Base-by-base conservation (phyloP, 805 yeast species). In the Metschnikowia dekortorum region DNA sequence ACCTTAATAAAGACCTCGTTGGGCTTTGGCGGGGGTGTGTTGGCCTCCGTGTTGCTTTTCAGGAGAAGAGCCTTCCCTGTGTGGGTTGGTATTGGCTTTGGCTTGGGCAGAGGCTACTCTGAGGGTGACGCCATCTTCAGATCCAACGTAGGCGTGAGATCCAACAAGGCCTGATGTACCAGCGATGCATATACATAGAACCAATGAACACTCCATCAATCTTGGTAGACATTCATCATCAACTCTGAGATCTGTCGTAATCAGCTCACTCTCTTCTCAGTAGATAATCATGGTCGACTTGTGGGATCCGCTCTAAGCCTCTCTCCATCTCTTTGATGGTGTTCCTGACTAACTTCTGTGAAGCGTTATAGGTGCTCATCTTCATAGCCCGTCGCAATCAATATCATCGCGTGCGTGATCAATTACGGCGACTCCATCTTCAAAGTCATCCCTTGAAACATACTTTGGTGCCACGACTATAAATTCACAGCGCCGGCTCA, bases 51-150 rank as follows among this genome's bases (percentile, higher is more conserved):
- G 40, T 71, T 94, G 53, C 73, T 94, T 51, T 94, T 94, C 78
- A 89, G 80, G 70, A 88, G 98, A 78, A 84, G 98, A 72, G 80
- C 96, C 8, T 94, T 90, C 83, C 99, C 99, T 49, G 98, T 92
- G 39, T 91, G 97, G 96, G 72, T 92, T 54, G 99, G 99, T 58
- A 74, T 90, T 57, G 99, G 99, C 36, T 92, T 94, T 63, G 99
- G 99, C 59, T 80, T 91, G 55, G 99, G 99, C 58, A 86, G 97
- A 76, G 97, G 97, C 48, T 94, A 90, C 72, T 84, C 98, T 53
- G 99, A 94, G 75, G 99, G 98, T 54, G 98, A 94, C 66, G 95
- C 97, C 53, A 87, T 91, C 50, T 92, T 94, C 81, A 85, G 97
- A 74, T 80, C 89, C 11, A 66, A 63, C 60, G 88, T 85, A 55